Evolutionary conservation across 2,329 filamentous ascomycete species (phyloP).

Genomic region (Dactylellina cionopaga): DNA sequence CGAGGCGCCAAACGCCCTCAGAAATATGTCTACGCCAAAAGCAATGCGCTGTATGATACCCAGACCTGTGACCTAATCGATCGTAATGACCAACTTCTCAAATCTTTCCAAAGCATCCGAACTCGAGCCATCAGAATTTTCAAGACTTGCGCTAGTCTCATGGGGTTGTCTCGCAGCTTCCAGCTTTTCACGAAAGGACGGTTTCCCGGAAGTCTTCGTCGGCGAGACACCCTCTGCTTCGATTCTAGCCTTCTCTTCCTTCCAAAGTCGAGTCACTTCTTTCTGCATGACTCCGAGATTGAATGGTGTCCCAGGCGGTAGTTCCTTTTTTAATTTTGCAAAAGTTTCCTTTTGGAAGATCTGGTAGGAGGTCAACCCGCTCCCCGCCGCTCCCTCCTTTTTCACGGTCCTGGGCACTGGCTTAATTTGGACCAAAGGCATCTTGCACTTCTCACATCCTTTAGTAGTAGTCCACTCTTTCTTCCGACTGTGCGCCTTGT

Average conservation of each 20-base stretch:
- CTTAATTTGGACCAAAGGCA: constrained; percentile 41
- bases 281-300: constrained; percentile 37
- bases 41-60: background rate
- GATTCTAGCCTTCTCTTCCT: constrained; percentile 17
- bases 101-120: constrained; percentile 8
- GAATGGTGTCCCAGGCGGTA: constrained; percentile 43
- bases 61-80: constrained; percentile 11
- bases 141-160: background rate
- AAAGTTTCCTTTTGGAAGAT: constrained; percentile 45
- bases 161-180: background rate
- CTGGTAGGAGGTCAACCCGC: constrained; percentile 27
- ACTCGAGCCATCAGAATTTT: background rate
- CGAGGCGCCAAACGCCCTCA: background rate
- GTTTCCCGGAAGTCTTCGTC: background rate
- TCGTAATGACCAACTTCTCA: constrained; percentile 37
- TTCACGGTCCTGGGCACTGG: constrained; percentile 40
- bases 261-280: constrained; percentile 35
- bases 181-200: constrained; percentile 8
- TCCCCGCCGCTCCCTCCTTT: constrained; percentile 6
- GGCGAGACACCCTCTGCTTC: background rate
- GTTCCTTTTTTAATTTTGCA: constrained; percentile 31
- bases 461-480: constrained; percentile 39
- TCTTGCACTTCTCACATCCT: constrained; percentile 30
- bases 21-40: background rate
- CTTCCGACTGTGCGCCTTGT: constrained; percentile 37